Base-by-base conservation (phyloP, 768 basidiomycete genomes). In the Xerocomellus dryophilus region DNA sequence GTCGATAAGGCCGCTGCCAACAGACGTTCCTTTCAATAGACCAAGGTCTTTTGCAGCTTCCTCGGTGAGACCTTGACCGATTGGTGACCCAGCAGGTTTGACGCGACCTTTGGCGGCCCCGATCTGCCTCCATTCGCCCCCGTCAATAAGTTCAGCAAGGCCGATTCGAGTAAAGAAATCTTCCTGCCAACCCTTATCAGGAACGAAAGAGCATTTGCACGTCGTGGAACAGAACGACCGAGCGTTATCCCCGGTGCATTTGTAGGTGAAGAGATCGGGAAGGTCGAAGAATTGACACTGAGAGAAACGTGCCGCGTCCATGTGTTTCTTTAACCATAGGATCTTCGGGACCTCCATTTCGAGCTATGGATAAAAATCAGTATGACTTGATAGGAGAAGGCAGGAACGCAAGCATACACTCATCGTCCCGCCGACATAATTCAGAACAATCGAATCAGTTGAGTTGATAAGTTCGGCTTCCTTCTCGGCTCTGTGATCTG, bases 301-400 rank as follows among this genome's bases (percentile, higher is more conserved):
- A 21, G 80, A 71, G 73, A 99, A 98, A 17, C 76, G 77, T 11
- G 79, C 73, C 0, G 82, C 66, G 2, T 79, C 66, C 94, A 98
- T 95, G 74, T 89, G 78, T 55, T 83, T 86, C 71, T 95, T 98
- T 40, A 98, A 80, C 97, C 97, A 98, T 27, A 98, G 83, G 29
- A 95, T 88, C 71, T 98, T 98, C 0, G 96, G 96, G 41, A 98
- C 84, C 72, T 98, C 96, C 97, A 98, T 98, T 72, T 98, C 95
- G 40, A 98, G 81, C 91, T 97, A 58, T 25, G 38, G 42, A 35
- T 27, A 34, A 23, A 47, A 17, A 50, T 62, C 40, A 57, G 47
- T n/a, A 53, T 21, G 47, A 46, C 48, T 35, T 15, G 44, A 51
- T 41, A 29, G 12, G 21, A 35, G 40, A 44, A 49, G 40, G 25